phyloP scores from a whole-genome alignment of 1,284 basidiomycete genomes.

The Cutaneotrichosporon sp. region DNA sequence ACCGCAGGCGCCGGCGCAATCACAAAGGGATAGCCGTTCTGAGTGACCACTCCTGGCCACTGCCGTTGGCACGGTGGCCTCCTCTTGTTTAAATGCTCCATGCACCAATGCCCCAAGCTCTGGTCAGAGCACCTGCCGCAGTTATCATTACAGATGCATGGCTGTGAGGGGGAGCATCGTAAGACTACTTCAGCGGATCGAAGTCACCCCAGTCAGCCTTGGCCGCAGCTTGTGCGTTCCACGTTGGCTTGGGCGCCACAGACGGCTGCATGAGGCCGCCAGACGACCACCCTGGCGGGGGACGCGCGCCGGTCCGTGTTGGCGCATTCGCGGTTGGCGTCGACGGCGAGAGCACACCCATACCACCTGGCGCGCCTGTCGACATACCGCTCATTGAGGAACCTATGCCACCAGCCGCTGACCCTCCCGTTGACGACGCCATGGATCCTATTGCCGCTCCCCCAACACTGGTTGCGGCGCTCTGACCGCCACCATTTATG shows the following conservation, averaged over 20 bases:
- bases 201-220: constrained; percentile 45
- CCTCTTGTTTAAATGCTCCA: no score
- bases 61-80: no score
- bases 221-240: constrained; percentile 15
- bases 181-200: constrained; percentile 39
- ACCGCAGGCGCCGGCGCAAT: no score
- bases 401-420: not conserved
- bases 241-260: constrained; percentile 28
- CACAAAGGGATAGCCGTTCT: no score
- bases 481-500: not conserved
- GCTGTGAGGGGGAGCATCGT: no score
- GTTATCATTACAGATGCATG: no score
- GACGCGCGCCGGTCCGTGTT: constrained; percentile 9
- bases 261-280: constrained; percentile 42
- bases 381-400: not conserved
- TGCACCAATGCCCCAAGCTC: no score
- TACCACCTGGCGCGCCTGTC: not conserved
- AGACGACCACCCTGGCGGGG: constrained; percentile 40
- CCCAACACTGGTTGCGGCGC: not conserved
- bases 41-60: no score
- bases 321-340: constrained; percentile 7
- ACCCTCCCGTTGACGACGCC: not conserved
- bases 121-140: no score
- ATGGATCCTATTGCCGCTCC: not conserved
- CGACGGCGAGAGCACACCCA: not conserved